Base-by-base conservation (phyloP, 1,139 yeast genomes). In the Lodderomyces jiufengensis region DNA sequence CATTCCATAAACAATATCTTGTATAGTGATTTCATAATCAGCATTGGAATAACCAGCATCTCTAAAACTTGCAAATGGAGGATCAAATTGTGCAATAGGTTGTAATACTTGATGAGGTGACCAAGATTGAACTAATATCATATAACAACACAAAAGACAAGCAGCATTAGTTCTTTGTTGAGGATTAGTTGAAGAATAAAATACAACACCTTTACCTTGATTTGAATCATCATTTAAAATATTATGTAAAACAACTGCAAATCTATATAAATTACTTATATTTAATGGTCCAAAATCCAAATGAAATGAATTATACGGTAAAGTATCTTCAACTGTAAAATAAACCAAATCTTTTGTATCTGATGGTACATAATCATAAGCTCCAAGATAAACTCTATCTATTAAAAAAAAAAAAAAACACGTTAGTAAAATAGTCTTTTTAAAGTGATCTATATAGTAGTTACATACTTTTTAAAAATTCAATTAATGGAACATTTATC, bases 1-100 rank as follows among this genome's bases (percentile, higher is more conserved):
- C 59, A 94, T 80, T 9, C 95, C 98, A 52, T 92, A 92, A 3
- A 92, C 95, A 11, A 92, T 76, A 57, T 92, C 98, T 59, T 92
- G 98, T 45, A 92, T 86, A 9, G 95, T 79, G 44, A 92, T 78
- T 52, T 84, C 95, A 54, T 86, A 92, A 59, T 92, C 98, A 1
- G 97, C 96, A 40, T 81, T 83, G 4, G 96, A 85, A 59, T 92
- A 92, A 2, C 98, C 98, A 0, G 98, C 98, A 59, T 92, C 98
- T 56, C 98, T 73, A 59, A 90, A 92, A 1, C 92, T 83, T 81
- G 84, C 90, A 49, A 90, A 82, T 3, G 98, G 97, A 1, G 96
- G 97, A 34, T 84, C 92, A 3, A 84, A 79, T 57, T 92, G 97
- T 3, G 95, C 80, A 38, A 92, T 76, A 1, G 98, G 98, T 45